Conservation (phyloP, 768 basidiomycete genomes). For the Lactifluus hygrophoroides region DNA sequence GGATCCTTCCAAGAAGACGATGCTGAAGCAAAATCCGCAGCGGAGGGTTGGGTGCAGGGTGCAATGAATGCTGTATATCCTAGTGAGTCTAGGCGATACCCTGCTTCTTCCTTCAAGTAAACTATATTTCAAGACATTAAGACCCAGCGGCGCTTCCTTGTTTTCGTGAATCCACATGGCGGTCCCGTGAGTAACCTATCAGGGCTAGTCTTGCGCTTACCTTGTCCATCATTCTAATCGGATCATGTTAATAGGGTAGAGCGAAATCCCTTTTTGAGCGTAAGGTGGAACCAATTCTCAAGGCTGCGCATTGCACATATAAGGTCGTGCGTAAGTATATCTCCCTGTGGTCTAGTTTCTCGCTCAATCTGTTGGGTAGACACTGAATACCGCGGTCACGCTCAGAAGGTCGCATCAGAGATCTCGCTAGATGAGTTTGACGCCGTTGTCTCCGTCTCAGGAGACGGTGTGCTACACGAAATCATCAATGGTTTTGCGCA, state of each 20-base stretch:
- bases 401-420: conserved; percentile 49
- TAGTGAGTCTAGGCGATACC: conserved; percentile 33
- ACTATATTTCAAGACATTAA: conserved; percentile 35
- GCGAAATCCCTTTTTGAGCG: conserved; percentile 44
- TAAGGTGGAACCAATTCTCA: conserved; percentile 63
- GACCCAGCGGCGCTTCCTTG: conserved; percentile 47
- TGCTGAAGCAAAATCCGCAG: conserved; percentile 23
- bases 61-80: conserved; percentile 54
- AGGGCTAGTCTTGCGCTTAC: background rate
- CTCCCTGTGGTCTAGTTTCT: background rate
- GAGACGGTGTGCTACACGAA: conserved; percentile 81
- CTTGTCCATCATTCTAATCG: background rate
- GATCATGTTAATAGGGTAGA: conserved; percentile 44
- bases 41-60: conserved; percentile 44
- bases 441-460: conserved; percentile 67
- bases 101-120: conserved; percentile 7
- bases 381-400: conserved; percentile 57
- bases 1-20: conserved; percentile 32
- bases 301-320: conserved; percentile 52
- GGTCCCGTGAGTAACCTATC: conserved; percentile 48
- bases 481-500: conserved; percentile 74
- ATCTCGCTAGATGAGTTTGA: conserved; percentile 52
- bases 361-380: conserved; percentile 33
- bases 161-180: conserved; percentile 73
- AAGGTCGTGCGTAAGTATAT: conserved; percentile 51